Conservation (phyloP, 2,329 filamentous ascomycete species). For the Fusarium sp. region DNA sequence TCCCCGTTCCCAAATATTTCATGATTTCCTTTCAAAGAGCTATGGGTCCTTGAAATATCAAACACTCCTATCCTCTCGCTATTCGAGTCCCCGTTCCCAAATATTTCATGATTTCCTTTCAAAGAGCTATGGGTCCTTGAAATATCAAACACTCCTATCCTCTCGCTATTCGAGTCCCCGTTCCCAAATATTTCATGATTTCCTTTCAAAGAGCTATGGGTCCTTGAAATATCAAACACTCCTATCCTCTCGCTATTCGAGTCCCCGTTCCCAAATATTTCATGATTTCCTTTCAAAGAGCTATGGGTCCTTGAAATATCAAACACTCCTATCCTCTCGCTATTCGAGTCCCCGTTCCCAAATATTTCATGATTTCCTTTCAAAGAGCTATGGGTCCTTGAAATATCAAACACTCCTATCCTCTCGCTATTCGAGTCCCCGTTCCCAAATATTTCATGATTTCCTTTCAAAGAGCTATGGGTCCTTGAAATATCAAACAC, state of each 20-base stretch:
- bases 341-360: too few species aligned
- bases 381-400: too few species aligned
- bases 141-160: background rate
- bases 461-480: too few species aligned
- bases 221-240: background rate
- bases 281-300: fast-evolving
- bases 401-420: too few species aligned
- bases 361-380: too few species aligned
- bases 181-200: fast-evolving
- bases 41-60: fast-evolving
- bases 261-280: fast-evolving
- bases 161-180: fast-evolving
- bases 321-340: too few species aligned
- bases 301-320: fast-evolving
- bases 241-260: fast-evolving
- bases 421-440: too few species aligned
- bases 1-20: fast-evolving
- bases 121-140: fast-evolving
- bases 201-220: fast-evolving
- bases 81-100: fast-evolving
- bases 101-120: fast-evolving
- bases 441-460: too few species aligned
- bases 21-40: fast-evolving
- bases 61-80: fast-evolving
- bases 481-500: too few species aligned